A percentile compares a stretch with the other conserved stretches of the same genome.
phyloP scores from a whole-genome alignment of 2,329 filamentous ascomycete genomes.

The Ophiostoma fasciatum region DNA sequence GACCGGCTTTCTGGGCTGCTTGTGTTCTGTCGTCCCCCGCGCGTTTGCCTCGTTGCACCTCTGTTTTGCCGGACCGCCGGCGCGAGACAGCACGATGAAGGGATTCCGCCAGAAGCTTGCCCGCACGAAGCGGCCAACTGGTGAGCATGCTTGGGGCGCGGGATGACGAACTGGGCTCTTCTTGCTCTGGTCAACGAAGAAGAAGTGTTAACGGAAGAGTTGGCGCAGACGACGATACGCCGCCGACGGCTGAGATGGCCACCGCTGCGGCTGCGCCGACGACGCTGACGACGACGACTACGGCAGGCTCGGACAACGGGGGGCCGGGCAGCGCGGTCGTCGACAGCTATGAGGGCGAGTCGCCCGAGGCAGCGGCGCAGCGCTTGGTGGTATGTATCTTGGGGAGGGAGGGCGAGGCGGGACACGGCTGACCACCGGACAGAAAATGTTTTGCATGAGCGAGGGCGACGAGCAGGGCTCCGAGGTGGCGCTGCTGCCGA shows the following conservation, averaged over 20 bases:
- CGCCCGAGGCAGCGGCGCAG: constrained; percentile 6
- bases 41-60: too few relatives aligned
- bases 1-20: too few relatives aligned
- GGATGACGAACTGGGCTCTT: too few relatives aligned
- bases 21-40: too few relatives aligned
- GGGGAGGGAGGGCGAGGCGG: too few relatives aligned
- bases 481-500: constrained; percentile 82
- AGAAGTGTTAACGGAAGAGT: too few relatives aligned
- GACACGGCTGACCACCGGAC: too few relatives aligned
- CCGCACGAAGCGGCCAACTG: constrained; percentile 3
- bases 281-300: too few relatives aligned
- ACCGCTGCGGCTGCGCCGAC: neutral
- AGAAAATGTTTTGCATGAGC: constrained; percentile 10
- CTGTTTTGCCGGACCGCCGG: too few relatives aligned
- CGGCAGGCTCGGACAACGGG: too few relatives aligned
- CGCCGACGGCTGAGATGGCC: neutral
- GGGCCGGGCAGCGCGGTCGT: neutral
- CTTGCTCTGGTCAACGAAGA: too few relatives aligned
- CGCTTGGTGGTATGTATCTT: constrained; percentile 11
- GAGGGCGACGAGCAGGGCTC: constrained; percentile 42
- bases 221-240: neutral
- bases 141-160: too few relatives aligned
- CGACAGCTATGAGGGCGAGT: constrained; percentile 3
- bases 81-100: constrained; percentile 9
- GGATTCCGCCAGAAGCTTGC: constrained; percentile 8